Percentiles rank a stretch among this genome's conserved stretches.
These are phyloP conservation scores for Acanthamoeba lenticulata DNA, from an alignment of 208 protist species.

Conservation along the genomic window DNA sequence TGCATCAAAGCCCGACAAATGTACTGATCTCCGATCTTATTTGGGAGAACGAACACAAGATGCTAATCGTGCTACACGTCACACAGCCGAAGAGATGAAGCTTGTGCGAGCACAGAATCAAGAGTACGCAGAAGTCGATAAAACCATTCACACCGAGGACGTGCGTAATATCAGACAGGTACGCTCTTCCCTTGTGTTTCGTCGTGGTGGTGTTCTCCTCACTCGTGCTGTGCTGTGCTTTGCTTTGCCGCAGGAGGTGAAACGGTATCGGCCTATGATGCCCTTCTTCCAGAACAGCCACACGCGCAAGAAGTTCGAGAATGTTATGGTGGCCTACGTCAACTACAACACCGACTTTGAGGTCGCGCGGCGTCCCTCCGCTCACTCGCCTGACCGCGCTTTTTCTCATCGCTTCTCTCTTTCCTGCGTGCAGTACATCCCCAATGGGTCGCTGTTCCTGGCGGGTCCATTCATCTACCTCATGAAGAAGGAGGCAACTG, in stretches of 20 bases:
- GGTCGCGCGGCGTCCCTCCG: background rate
- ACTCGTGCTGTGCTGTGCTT: background rate
- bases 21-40: slow-evolving; percentile 32
- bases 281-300: slow-evolving; percentile 68
- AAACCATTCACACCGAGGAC: slow-evolving; percentile 68
- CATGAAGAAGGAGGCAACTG: slow-evolving; percentile 69
- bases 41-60: background rate
- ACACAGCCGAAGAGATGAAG: slow-evolving; percentile 28
- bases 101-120: slow-evolving; percentile 31
- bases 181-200: background rate
- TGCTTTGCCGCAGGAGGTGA: background rate
- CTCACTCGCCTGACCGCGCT: background rate
- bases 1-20: slow-evolving; percentile 76
- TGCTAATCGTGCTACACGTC: background rate
- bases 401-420: background rate
- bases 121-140: slow-evolving; percentile 82
- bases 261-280: slow-evolving; percentile 58
- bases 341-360: slow-evolving; percentile 77
- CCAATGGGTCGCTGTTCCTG: slow-evolving; percentile 64
- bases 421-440: slow-evolving; percentile 12
- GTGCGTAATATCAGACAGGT: background rate
- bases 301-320: slow-evolving; percentile 75
- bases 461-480: slow-evolving; percentile 73
- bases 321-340: slow-evolving; percentile 73
- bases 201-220: too few relatives aligned